Base-by-base conservation (phyloP, 129 eudicot species). In the Logfia minima region DNA sequence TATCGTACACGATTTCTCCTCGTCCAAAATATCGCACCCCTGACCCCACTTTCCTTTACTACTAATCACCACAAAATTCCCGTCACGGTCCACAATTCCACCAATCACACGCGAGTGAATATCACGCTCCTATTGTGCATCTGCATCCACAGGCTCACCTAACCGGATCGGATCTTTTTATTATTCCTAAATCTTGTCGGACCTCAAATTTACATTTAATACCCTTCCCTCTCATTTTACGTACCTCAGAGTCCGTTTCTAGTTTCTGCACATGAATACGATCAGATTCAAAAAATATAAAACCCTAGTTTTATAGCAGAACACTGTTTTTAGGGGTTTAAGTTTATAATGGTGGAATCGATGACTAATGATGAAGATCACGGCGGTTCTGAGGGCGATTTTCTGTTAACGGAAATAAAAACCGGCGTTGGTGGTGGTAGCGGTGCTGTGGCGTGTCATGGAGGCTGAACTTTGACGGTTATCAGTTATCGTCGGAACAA, bases 381-480 rank as follows among this genome's bases (percentile, higher is more conserved):
- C 63, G 86, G 73, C 48, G 87, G 79, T 52, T 2, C 78, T 3
- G 96, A 90, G 68, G 85, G 66, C 83, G 85, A 79, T 4, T 76
- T 79, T 53, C 80, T 90, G 19, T 68, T 83, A 26, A 63, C 21
- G 72, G 90, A 84, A 56, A 65, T 69, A 4, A 79, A 37, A 26
- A 66, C 59, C 56, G 81, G 80, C 31, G 66, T 77, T 65, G 71
- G 83, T 5, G 82, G 76, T 0, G 51, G 74, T 19, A 21, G 37
- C 19, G 78, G 62, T 16, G 70, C 0, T 9, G 80, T 68, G 96
- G 81, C 68, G 77, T 65, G 26, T 88, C 96, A 21, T 90, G 96
- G 96, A 85, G 96, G 77, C 61, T 90, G 77, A 90, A 90, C 87
- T 86, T 90, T 72, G 88, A 90, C 35, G 93, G 85, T 3, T 75